Conservation (phyloP, 306 rosid species). For the Pachyrhizus erosus region DNA sequence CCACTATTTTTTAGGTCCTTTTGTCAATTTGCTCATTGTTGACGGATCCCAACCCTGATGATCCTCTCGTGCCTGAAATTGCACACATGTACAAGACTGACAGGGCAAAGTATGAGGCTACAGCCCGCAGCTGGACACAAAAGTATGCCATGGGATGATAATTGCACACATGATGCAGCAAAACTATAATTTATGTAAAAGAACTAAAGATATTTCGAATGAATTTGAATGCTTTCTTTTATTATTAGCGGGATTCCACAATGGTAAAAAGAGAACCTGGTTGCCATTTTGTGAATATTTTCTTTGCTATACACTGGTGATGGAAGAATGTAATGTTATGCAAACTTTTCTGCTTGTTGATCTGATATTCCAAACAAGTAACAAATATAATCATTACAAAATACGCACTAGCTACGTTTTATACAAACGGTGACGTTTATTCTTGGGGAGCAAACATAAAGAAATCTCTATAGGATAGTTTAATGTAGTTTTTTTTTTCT, state of each 20-base stretch:
- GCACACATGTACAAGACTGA: slow-evolving; percentile 93
- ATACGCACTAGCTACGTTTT: not conserved
- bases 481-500: not conserved
- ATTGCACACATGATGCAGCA: slow-evolving; percentile 27
- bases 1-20: slow-evolving; percentile 67
- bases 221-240: slow-evolving; percentile 47
- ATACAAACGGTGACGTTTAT: not conserved
- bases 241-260: slow-evolving; percentile 41
- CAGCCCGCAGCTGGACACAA: slow-evolving; percentile 96
- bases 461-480: not conserved
- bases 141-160: slow-evolving; percentile 85
- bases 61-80: slow-evolving; percentile 90
- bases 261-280: slow-evolving; percentile 55
- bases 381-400: not conserved
- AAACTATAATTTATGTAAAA: slow-evolving; percentile 54
- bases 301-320: slow-evolving; percentile 57
- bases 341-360: slow-evolving; percentile 51
- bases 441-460: not conserved
- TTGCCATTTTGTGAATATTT: slow-evolving; percentile 67
- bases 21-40: slow-evolving; percentile 80
- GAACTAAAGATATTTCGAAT: slow-evolving; percentile 46
- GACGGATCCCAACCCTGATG: slow-evolving; percentile 91
- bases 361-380: slow-evolving; percentile 27
- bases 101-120: slow-evolving; percentile 78
- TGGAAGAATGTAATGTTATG: slow-evolving; percentile 51